A percentile compares a stretch with the other conserved stretches of the same genome.
Conservation (phyloP, 306 rosid genomes). For the Oxytropis ochrocephala region DNA sequence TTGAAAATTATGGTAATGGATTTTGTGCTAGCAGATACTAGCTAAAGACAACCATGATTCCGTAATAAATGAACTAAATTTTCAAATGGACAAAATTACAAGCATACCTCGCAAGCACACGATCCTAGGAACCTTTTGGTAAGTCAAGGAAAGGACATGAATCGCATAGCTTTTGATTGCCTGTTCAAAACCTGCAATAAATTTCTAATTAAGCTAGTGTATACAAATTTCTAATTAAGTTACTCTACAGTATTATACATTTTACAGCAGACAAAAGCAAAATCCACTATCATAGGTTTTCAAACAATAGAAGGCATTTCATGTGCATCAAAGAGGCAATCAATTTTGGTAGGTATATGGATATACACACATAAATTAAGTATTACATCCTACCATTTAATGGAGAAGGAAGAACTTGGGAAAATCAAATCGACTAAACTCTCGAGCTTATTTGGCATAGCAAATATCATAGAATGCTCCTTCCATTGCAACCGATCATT, state of each 20-base stretch:
- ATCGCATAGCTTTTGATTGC: conserved; percentile 74
- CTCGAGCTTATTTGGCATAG: conserved; percentile 92
- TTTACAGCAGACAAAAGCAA: conserved; percentile 4
- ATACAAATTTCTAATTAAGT: too few relatives aligned
- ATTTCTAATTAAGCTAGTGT: conserved; percentile 9
- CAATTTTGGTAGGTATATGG: conserved; percentile 10
- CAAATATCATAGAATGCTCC: conserved; percentile 98
- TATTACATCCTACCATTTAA: conserved; percentile 61
- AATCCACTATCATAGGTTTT: background rate
- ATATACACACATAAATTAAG: background rate
- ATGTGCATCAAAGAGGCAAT: background rate
- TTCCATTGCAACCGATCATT: conserved; percentile 97
- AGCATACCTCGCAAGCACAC: too few relatives aligned
- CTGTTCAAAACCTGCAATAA: conserved; percentile 80
- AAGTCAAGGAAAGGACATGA: too few relatives aligned
- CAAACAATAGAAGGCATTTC: background rate
- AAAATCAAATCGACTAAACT: conserved; percentile 94
- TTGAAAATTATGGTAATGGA: too few relatives aligned
- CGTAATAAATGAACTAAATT: too few relatives aligned
- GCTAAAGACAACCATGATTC: too few relatives aligned
- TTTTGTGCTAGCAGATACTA: too few relatives aligned
- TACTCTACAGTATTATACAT: background rate
- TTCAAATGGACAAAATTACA: too few relatives aligned
- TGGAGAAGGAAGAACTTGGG: conserved; percentile 75
- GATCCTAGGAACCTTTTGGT: too few relatives aligned